Evolutionary conservation across 2,329 filamentous ascomycete genomes (phyloP).

Genomic region (Trichoderma brevicompactum): DNA sequence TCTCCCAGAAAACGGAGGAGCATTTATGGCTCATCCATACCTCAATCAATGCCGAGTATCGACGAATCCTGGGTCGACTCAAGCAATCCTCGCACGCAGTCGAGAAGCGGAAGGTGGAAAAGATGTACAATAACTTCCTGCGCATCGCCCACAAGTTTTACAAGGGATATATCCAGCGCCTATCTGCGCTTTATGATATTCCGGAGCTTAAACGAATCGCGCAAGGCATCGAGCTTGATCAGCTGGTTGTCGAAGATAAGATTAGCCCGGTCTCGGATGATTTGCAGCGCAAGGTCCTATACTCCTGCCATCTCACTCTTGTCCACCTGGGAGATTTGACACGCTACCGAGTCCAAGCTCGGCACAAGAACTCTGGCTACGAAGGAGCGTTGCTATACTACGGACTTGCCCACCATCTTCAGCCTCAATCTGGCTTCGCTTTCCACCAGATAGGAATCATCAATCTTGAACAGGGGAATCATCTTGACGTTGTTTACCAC

Average conservation of each 20-base stretch:
- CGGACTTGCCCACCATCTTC: conserved; percentile 75
- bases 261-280: conserved; percentile 52
- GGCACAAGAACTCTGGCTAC: conserved; percentile 75
- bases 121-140: conserved; percentile 81
- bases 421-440: conserved; percentile 77
- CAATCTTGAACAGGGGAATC: conserved; percentile 74
- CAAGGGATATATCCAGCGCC: conserved; percentile 77
- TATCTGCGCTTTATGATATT: conserved; percentile 65
- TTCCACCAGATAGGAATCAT: conserved; percentile 93
- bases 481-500: conserved; percentile 85
- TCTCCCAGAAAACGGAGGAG: conserved; percentile 66
- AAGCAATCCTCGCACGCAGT: conserved; percentile 58
- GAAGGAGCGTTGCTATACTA: conserved; percentile 85
- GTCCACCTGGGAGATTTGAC: conserved; percentile 89
- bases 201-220: conserved; percentile 53
- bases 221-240: conserved; percentile 48
- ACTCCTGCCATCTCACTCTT: conserved; percentile 80
- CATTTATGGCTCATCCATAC: conserved; percentile 80
- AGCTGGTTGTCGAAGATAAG: conserved; percentile 49
- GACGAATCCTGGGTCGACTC: conserved; percentile 66
- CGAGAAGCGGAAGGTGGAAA: conserved; percentile 76
- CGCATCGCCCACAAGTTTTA: conserved; percentile 90
- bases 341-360: conserved; percentile 78
- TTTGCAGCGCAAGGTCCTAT: conserved; percentile 64
- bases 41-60: conserved; percentile 77